Conservation (phyloP, 176 grass and related monocot species). For the Ensete ventricosum region DNA sequence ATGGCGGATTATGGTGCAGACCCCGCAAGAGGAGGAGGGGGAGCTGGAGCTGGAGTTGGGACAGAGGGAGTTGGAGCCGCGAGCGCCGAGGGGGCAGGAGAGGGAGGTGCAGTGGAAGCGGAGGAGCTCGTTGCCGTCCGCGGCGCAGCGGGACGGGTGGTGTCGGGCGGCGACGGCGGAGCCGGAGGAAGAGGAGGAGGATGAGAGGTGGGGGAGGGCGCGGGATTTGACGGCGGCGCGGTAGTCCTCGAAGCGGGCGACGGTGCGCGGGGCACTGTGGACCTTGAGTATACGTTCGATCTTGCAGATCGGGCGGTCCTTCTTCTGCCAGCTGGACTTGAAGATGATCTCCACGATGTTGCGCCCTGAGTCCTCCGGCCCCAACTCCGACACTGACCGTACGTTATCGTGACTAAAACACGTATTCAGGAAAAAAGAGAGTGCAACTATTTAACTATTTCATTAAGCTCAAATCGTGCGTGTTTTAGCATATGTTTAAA, state of each 20-base stretch:
- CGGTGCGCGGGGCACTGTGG: conserved; percentile 51
- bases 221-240: conserved; percentile 58
- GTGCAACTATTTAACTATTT: no score
- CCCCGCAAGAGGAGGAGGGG: conserved; percentile 21
- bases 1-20: conserved; percentile 67
- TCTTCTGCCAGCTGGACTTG: conserved; percentile 97
- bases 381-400: conserved; percentile 67
- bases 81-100: conserved; percentile 54
- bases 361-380: conserved; percentile 77
- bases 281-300: conserved; percentile 91
- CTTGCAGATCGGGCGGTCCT: conserved; percentile 42
- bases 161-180: background rate
- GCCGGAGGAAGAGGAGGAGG: conserved; percentile 11
- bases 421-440: no score
- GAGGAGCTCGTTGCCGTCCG: conserved; percentile 96
- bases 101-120: conserved; percentile 72
- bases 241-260: conserved; percentile 90
- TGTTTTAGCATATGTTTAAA: no score
- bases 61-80: conserved; percentile 49
- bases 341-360: conserved; percentile 99
- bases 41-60: background rate
- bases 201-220: conserved; percentile 12
- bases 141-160: conserved; percentile 31
- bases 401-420: no score
- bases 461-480: no score